phyloP scores from a whole-genome alignment of 495 filamentous ascomycete genomes.

The Penicillium coffeae region DNA sequence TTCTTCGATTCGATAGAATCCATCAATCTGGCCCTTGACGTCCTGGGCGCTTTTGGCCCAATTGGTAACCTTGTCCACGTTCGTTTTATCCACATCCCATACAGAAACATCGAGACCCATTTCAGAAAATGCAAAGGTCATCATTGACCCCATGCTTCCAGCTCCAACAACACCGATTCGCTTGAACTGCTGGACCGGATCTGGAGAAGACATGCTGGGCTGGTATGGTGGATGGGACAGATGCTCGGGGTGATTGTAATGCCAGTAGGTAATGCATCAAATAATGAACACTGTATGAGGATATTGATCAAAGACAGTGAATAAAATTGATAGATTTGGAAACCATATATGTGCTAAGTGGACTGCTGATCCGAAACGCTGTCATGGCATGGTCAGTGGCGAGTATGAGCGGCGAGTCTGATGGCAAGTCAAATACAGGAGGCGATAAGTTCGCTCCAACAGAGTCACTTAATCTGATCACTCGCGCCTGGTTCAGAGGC shows the following conservation, averaged over 20 bases:
- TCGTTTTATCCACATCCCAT: constrained; percentile 51
- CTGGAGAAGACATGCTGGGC: constrained; percentile 19
- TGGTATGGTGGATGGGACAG: no score
- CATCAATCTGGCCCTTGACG: constrained; percentile 30
- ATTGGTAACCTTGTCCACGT: constrained; percentile 39
- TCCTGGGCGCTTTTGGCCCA: constrained; percentile 17
- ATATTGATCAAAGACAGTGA: no score
- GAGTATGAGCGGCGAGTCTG: background rate
- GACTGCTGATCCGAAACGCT: background rate
- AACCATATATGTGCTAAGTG: background rate
- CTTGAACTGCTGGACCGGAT: constrained; percentile 28
- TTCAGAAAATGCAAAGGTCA: constrained; percentile 64
- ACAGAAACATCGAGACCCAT: constrained; percentile 57
- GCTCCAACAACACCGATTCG: constrained; percentile 60
- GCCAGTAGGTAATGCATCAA: no score
- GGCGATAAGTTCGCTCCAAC: no score
- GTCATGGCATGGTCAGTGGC: background rate
- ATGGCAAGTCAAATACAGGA: no score
- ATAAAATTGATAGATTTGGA: no score
- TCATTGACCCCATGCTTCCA: constrained; percentile 63
- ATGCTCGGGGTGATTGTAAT: no score
- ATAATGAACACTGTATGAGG: no score
- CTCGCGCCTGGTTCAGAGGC: no score
- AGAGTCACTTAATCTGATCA: no score
- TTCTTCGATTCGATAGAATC: constrained; percentile 35